Evolutionary conservation across 495 filamentous ascomycete species (phyloP).

Genomic region (Penicillium bialowiezense): DNA sequence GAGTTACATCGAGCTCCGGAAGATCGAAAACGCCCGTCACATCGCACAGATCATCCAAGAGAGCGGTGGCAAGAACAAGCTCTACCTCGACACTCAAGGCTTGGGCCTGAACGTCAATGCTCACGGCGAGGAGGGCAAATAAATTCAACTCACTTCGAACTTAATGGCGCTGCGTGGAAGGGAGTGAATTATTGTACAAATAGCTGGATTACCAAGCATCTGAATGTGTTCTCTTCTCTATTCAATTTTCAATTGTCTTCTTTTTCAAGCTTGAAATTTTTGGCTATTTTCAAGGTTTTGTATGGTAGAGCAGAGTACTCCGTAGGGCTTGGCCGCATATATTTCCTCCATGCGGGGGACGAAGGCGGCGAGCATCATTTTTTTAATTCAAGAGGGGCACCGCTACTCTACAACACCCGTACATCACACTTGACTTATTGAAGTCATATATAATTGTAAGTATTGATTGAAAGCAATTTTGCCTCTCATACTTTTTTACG

Average conservation of each 20-base stretch:
- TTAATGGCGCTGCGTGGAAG: constrained; percentile 25
- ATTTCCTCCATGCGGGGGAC: constrained; percentile 21
- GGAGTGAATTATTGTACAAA: constrained; percentile 42
- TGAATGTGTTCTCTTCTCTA: constrained; percentile 45
- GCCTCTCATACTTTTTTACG: background rate
- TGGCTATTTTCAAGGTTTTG: no score
- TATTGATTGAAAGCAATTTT: background rate
- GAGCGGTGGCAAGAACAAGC: constrained; percentile 84
- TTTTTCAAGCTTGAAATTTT: no score
- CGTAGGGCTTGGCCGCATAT: background rate
- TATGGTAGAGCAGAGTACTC: background rate
- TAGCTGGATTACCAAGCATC: constrained; percentile 37
- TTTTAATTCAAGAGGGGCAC: constrained; percentile 13
- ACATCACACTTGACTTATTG: background rate
- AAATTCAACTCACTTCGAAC: constrained; percentile 21
- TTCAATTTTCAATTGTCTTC: background rate
- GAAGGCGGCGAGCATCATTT: constrained; percentile 35
- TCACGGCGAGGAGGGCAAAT: constrained; percentile 30
- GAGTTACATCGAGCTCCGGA: constrained; percentile 92
- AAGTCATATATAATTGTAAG: background rate
- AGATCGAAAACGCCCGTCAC: constrained; percentile 91
- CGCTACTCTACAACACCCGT: background rate
- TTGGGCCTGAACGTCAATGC: constrained; percentile 86
- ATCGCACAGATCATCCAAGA: constrained; percentile 84
- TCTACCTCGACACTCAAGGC: constrained; percentile 86